Evolutionary conservation across 2,329 filamentous ascomycete genomes (phyloP), one percentile per base, ranked within the genome.

Genomic region (Apiospora sp.): DNA sequence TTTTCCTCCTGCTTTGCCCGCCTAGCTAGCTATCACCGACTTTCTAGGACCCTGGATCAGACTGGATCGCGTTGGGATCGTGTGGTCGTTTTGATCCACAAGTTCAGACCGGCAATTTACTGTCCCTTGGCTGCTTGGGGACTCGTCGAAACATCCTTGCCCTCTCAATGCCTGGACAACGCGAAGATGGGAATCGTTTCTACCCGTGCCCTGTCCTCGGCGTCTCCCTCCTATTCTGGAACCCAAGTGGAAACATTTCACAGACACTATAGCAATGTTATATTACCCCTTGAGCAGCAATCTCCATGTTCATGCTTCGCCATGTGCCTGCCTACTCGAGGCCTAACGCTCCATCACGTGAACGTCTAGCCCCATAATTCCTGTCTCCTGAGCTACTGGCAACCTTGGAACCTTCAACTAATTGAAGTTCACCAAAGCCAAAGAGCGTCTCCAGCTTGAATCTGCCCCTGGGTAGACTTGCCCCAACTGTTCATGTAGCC

Each of bases 251-350:
- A 64, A 64, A 41, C 58, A 64, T 41, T 41, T 41, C 58, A 41
- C 58, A 41, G 58, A 64, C 58, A 64, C 58, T 64, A 64, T 64
- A 64, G 34, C 58, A 64, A 41, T 64, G 58, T 64, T 64, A 64
- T 64, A 64, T 64, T 64, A 64, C 58, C 37, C 58, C 58, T 34
- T 41, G 34, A 64, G 58, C 58, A 64, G 58, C 58, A 64, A 64
- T 64, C 34, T 64, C 58, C 58, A 64, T 64, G 30, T 64, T 64
- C 58, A 64, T 64, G 58, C 58, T 22, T n/a, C 58, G 19, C 34
- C 22, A 19, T 64, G 54, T 61, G 34, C 54, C 14, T 58, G 51
- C 49, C 27, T 30, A 30, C 49, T 4, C 13, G 14, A 10, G 0
- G 46, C n/a, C 49, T 24, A 6, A 19, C 34, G 19, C 58, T 5